phyloP scores from a whole-genome alignment of 768 basidiomycete genomes.

The Phlebiopsis gigantea region DNA sequence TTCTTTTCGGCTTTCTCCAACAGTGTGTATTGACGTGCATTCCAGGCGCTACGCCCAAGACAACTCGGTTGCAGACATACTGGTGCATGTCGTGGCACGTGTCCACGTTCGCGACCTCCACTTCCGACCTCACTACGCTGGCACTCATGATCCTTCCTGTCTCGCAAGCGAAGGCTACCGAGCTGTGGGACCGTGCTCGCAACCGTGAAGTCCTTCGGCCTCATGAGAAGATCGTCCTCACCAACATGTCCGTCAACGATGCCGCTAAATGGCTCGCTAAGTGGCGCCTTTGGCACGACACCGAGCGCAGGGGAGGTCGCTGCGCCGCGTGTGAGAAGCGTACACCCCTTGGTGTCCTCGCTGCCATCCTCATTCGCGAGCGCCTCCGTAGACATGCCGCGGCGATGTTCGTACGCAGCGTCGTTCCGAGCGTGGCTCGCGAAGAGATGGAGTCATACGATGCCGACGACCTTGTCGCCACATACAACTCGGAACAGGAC shows the following conservation, averaged over 20 bases:
- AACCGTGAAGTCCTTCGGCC: conserved; percentile 29
- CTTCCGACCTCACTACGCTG: conserved; percentile 50
- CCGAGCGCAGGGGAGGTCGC: conserved; percentile 22
- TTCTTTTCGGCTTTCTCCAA: background rate
- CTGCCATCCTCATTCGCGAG: conserved; percentile 42
- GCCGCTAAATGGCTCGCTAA: conserved; percentile 39
- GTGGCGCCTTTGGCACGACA: conserved; percentile 24
- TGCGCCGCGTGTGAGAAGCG: conserved; percentile 23
- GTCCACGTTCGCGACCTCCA: conserved; percentile 33
- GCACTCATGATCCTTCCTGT: conserved; percentile 50
- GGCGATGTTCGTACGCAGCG: conserved; percentile 46
- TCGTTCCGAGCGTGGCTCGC: conserved; percentile 20
- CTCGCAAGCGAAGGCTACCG: conserved; percentile 33
- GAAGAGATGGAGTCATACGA: conserved; percentile 12
- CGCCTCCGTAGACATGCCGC: conserved; percentile 49
- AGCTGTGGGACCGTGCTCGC: conserved; percentile 38
- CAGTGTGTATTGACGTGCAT: conserved; percentile 20
- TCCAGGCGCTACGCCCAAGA: conserved; percentile 26
- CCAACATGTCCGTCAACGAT: conserved; percentile 45
- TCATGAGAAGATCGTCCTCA: conserved; percentile 53
- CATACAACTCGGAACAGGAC: conserved; percentile 26
- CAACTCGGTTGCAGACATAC: conserved; percentile 50
- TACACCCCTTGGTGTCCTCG: conserved; percentile 44
- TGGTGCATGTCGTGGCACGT: conserved; percentile 41
- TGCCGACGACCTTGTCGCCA: conserved; percentile 1